Conservation (phyloP, 176 grass and related monocot genomes). For the Lolium rigidum region DNA sequence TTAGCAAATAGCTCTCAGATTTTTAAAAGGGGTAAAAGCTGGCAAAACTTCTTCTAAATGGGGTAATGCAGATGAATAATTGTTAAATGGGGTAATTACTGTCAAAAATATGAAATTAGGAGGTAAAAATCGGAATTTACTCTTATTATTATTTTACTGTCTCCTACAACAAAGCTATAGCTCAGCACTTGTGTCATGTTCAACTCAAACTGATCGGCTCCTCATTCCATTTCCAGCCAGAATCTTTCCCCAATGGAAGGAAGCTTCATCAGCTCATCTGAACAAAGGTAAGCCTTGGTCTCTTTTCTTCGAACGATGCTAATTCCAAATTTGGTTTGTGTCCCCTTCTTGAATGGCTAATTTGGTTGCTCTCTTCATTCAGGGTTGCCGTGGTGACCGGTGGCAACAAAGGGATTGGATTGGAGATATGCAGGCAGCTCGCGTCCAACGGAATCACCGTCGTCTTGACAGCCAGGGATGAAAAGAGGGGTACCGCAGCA, state of each 20-base stretch:
- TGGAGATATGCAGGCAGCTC: constrained; percentile 62
- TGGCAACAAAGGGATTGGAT: constrained; percentile 54
- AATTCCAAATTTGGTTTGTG: too few relatives aligned
- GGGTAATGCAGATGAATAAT: too few relatives aligned
- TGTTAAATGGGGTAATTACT: too few relatives aligned
- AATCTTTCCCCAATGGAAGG: background rate
- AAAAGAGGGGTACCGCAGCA: constrained; percentile 40
- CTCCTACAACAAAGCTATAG: too few relatives aligned
- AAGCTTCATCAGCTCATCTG: background rate
- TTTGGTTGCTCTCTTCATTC: background rate
- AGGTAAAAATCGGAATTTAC: too few relatives aligned
- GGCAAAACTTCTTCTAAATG: too few relatives aligned
- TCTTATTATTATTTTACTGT: too few relatives aligned
- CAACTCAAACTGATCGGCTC: background rate
- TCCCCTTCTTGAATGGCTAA: too few relatives aligned
- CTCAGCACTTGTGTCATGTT: background rate
- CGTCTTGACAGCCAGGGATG: constrained; percentile 54
- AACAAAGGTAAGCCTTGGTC: background rate
- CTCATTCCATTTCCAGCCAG: background rate
- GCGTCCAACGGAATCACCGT: constrained; percentile 44
- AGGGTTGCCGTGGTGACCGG: constrained; percentile 68
- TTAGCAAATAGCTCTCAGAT: too few relatives aligned
- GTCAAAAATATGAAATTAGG: too few relatives aligned
- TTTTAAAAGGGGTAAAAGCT: too few relatives aligned
- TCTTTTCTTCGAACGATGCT: background rate